Evolutionary conservation across 805 yeast genomes (phyloP).

Genomic region (Ogataea corticis): DNA sequence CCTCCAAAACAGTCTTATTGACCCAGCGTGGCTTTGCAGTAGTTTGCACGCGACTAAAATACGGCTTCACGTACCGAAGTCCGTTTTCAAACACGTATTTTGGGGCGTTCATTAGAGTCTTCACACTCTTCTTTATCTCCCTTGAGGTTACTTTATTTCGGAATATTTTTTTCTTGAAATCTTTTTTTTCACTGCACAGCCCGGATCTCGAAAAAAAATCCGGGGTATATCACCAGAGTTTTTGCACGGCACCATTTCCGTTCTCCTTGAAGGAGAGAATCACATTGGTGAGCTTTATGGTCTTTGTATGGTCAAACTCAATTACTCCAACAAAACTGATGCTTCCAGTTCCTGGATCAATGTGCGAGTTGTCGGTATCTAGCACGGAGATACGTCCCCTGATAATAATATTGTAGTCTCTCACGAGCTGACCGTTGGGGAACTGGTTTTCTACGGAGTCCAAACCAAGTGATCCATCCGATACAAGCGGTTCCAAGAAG

Average conservation of each 20-base stretch:
- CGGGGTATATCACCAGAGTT: constrained; percentile 27
- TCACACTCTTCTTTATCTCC: neutral
- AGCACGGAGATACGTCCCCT: constrained; percentile 32
- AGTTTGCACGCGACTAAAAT: constrained; percentile 16
- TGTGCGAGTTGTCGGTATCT: constrained; percentile 13
- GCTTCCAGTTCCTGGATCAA: constrained; percentile 31
- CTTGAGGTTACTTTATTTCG: neutral
- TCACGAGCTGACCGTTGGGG: constrained; percentile 20
- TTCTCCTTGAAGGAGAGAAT: constrained; percentile 29
- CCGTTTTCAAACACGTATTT: constrained; percentile 11
- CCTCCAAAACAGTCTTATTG: constrained; percentile 16
- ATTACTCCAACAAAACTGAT: constrained; percentile 35
- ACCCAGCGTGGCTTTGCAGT: constrained; percentile 12
- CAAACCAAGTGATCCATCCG: constrained; percentile 21
- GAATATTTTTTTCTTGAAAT: neutral
- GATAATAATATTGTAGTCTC: constrained; percentile 34
- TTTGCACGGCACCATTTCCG: constrained; percentile 29
- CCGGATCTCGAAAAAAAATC: neutral
- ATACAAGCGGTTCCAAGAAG: constrained; percentile 34
- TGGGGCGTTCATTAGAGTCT: constrained; percentile 1
- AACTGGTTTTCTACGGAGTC: constrained; percentile 27
- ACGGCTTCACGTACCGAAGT: constrained; percentile 18
- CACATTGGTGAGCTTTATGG: constrained; percentile 31
- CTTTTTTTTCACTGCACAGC: constrained; percentile 7
- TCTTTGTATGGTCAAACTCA: constrained; percentile 39